Base-by-base conservation (phyloP, 2,329 filamentous ascomycete species). In the Metarhizium rileyi region DNA sequence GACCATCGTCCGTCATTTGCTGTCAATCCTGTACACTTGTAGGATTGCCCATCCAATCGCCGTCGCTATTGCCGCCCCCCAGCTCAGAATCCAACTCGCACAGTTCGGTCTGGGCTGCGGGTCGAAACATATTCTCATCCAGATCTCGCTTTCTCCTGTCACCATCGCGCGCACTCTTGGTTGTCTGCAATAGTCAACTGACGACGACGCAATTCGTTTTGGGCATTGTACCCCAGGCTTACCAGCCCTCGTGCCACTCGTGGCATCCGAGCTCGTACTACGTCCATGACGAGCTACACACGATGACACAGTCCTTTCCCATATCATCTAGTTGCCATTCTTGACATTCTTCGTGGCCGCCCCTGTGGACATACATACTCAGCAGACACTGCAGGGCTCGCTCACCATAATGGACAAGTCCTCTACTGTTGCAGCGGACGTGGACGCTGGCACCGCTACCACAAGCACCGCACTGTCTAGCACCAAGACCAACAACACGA, bases 341-440 rank as follows among this genome's bases (percentile, higher is more conserved):
- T 56, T 56, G 56, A 57, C 57, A 57, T 33, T 53, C 59, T 59
- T 56, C 56, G 58, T 64, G 58, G 54, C 58, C 55, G 55, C 57
- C 57, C 56, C 55, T 56, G 58, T 54, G 63, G 63, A 60, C 59
- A 63, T 65, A 63, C 61, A 65, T 60, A 50, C 54, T 59, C 54
- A 53, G 57, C 58, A 54, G 53, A 56, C 58, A 57, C 53, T 58
- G 54, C 57, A 60, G 57, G 52, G 57, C 54, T 55, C 50, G 55
- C 56, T 50, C 52, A 49, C 54, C 49, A 52, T 57, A 57, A 69
- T 69, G 66, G 64, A 68, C 59, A 66, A 61, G 56, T 59, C 64
- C 53, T 59, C 63, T 44, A 52, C 63, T 44, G 53, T 56, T 47
- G 48, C 50, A 35, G 51, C 46, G 49, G 52, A 51, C 50, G 52